A percentile compares a stretch with the other conserved stretches of the same genome.
These are phyloP conservation scores for Geotrichum reessii DNA, from an alignment of 1,139 yeast genomes.

Conservation along the genomic window DNA sequence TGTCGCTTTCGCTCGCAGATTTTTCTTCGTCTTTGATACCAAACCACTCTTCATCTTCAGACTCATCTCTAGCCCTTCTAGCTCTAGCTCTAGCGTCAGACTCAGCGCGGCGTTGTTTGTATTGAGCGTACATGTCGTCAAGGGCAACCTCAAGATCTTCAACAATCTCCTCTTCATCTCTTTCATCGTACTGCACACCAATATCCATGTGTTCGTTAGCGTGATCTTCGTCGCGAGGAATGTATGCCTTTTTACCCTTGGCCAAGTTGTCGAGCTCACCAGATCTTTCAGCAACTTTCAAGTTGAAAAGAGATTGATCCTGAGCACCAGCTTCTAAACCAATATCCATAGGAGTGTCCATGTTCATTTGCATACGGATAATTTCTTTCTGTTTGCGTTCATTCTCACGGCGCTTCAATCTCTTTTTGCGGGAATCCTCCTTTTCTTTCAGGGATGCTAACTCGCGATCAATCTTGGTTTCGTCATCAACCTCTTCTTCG, in stretches of 20 bases:
- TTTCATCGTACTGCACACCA: slow-evolving; percentile 38
- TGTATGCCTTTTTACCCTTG: slow-evolving; percentile 77
- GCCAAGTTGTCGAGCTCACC: slow-evolving; percentile 71
- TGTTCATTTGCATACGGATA: slow-evolving; percentile 89
- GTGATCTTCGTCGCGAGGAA: slow-evolving; percentile 44
- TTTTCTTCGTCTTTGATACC: slow-evolving; percentile 54
- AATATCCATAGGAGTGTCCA: slow-evolving; percentile 87
- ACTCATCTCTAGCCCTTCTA: slow-evolving; percentile 71
- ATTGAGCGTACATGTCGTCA: slow-evolving; percentile 72
- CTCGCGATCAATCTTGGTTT: slow-evolving; percentile 83
- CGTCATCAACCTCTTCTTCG: slow-evolving; percentile 73
- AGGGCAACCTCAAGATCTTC: slow-evolving; percentile 77
- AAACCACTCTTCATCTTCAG: slow-evolving; percentile 67
- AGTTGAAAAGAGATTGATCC: slow-evolving; percentile 72
- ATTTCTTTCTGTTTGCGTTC: slow-evolving; percentile 85
- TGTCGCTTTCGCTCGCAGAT: slow-evolving; percentile 32
- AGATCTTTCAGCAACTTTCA: slow-evolving; percentile 77
- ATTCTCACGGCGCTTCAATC: slow-evolving; percentile 76
- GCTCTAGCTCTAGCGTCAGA: slow-evolving; percentile 77
- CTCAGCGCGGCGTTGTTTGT: slow-evolving; percentile 69
- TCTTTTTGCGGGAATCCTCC: slow-evolving; percentile 61
- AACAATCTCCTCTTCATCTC: slow-evolving; percentile 51
- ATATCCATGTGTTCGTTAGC: slow-evolving; percentile 43
- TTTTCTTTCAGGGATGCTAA: slow-evolving; percentile 65
- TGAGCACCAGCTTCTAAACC: slow-evolving; percentile 95